Evolutionary conservation across 768 basidiomycete species (phyloP), one percentile per base, ranked within the genome.

Genomic region (Omphalotus guepiniiformis): DNA sequence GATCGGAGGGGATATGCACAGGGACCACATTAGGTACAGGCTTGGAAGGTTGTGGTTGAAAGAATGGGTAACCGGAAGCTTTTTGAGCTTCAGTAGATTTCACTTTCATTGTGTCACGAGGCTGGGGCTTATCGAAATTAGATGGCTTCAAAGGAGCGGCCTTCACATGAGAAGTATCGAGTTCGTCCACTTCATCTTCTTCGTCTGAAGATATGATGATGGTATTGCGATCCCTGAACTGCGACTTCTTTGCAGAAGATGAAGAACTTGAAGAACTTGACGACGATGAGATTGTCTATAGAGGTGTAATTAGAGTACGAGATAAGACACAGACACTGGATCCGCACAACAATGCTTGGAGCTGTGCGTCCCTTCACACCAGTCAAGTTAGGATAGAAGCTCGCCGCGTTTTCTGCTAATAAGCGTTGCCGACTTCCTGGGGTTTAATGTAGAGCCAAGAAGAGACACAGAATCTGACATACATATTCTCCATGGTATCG

Each of bases 171-270:
- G 11, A 1, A 27, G 15, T 25, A 5, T 39, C 40, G 7, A 35
- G 34, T 35, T 50, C 3, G 39, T 50, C 50, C 18, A 18, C 34
- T 1, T 41, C 50, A 3, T 46, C 43, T 19, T 47, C 46, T 39
- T 47, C 46, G 27, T 47, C 46, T 7, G 46, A 47, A 27, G 50
- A 51, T 15, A 51, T 29, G 11, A 51, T 37, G 6, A 51, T 28
- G 18, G 27, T 34, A 23, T 26, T 7, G 29, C 43, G 9, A 13
- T 39, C 39, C 23, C 37, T n/a, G 21, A 3, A 6, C 27, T 45
- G 27, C 42, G 29, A 28, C 9, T 13, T 21, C n/a, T 23, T 19
- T 28, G 28, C 27, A 9, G 16, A 16, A 15, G 42, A 13, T 5
- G 49, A 50, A 21, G 18, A 39, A 2, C 27, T 28, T 4, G 42